Evolutionary conservation across 208 protist species (phyloP), one percentile per base, ranked within the genome.

Genomic region (Strigomonas culicis): DNA sequence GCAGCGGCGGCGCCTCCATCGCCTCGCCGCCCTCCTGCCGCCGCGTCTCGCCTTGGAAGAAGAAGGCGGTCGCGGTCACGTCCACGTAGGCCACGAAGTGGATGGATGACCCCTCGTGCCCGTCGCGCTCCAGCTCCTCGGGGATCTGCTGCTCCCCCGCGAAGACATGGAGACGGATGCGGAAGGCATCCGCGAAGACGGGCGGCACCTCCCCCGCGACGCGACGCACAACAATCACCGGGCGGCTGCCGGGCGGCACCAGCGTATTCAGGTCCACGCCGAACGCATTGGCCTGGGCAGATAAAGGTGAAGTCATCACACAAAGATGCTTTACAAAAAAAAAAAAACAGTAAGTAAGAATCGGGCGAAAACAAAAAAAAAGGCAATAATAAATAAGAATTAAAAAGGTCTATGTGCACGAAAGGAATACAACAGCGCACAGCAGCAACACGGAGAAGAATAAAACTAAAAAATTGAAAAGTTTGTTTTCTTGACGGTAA

Each of bases 21-120:
- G 56, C n/a, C 13, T 27, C 24, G 11, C 36, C 59, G 10, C 61
- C 58, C 46, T 30, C 15, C 50, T 34, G 25, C 4, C 44, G 41
- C 11, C 51, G 52, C 21, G 13, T 25, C 21, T 63, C n/a, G 21
- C 62, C 25, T 24, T 46, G 47, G 3, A 49, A 39, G 46, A 55
- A 61, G 11, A 59, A 25, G 53, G 59, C 27, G 10, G 31, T 41
- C 27, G 50, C 60, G 17, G 44, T 60, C 13, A 62, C 32, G 43
- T 74, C 58, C 4, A 74, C 49, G 51, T 80, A 80, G 49, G 65
- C 68, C 22, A 80, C 68, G 31, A 80, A 34, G 61, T 80, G 74
- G 17, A 72, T 8, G 30, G 52, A 28, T 6, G 39, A 10, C 19
- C 32, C 59, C 27, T 80, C 68, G 1, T 50, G 28, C 1, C 19